phyloP scores from a whole-genome alignment of 2,329 filamentous ascomycete species.

The Thermochaetoides dissita region DNA sequence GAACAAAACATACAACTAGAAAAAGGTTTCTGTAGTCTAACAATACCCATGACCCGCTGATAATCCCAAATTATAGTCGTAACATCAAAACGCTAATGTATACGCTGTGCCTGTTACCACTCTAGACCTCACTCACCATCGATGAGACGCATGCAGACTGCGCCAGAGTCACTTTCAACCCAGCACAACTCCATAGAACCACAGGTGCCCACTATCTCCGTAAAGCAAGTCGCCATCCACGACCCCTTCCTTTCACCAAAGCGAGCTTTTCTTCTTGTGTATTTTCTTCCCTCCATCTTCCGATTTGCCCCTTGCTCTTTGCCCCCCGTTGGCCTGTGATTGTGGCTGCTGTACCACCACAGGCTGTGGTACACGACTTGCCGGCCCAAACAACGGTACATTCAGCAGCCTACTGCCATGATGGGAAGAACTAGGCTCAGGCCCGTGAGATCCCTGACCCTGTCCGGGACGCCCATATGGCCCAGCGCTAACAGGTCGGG shows the following conservation, averaged over 20 bases:
- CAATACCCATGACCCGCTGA: too few species aligned
- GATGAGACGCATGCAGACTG: too few species aligned
- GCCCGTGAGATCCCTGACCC: background rate
- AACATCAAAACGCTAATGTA: too few species aligned
- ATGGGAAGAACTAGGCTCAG: too few species aligned
- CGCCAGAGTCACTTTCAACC: background rate
- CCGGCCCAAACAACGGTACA: slow-evolving; percentile 11
- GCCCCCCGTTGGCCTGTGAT: background rate
- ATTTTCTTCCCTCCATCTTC: slow-evolving; percentile 17
- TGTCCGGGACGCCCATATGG: slow-evolving; percentile 16
- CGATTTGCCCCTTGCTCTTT: slow-evolving; percentile 7
- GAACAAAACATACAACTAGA: too few species aligned
- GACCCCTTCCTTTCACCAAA: slow-evolving; percentile 15
- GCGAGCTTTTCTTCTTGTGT: slow-evolving; percentile 23
- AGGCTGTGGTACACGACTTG: too few species aligned
- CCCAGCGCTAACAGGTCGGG: slow-evolving; percentile 35
- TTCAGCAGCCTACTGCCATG: slow-evolving; percentile 6
- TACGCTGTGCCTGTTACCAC: too few species aligned
- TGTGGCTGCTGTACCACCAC: slow-evolving; percentile 4
- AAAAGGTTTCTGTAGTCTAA: too few species aligned
- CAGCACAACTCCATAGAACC: background rate
- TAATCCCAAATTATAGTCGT: too few species aligned
- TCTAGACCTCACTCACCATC: too few species aligned
- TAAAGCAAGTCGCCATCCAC: too few species aligned
- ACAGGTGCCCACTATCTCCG: background rate